Percentiles rank a stretch among this genome's conserved stretches.
Evolutionary conservation across 495 filamentous ascomycete species (phyloP).

Genomic region (Extremus antarcticus): DNA sequence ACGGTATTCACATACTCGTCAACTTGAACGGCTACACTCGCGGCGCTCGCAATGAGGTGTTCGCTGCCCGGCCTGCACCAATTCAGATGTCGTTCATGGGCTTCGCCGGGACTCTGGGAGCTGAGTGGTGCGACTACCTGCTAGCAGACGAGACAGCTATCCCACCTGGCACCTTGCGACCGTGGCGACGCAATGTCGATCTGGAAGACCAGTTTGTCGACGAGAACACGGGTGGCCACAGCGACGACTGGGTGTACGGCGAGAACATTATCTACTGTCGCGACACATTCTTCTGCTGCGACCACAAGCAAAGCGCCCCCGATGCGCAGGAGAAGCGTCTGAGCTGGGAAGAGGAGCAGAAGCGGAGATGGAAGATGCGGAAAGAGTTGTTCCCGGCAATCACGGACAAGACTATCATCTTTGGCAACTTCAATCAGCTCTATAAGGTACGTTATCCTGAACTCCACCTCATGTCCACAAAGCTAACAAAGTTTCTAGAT

Average conservation of each 20-base stretch:
- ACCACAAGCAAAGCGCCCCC: conserved; percentile 87
- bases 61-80: conserved; percentile 86
- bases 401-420: conserved; percentile 74
- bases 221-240: conserved; percentile 50
- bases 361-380: conserved; percentile 80
- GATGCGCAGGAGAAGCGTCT: conserved; percentile 52
- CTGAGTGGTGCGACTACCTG: conserved; percentile 98
- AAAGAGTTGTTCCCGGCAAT: conserved; percentile 86
- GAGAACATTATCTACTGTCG: conserved; percentile 92
- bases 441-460: conserved; percentile 67
- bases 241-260: conserved; percentile 82
- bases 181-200: conserved; percentile 60
- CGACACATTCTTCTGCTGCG: conserved; percentile 98
- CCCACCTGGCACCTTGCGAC: conserved; percentile 68
- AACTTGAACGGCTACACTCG: conserved; percentile 97
- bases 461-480: no score
- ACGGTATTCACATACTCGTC: conserved; percentile 91
- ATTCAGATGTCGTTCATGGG: conserved; percentile 99
- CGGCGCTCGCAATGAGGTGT: conserved; percentile 94
- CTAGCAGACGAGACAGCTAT: conserved; percentile 83
- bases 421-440: conserved; percentile 97
- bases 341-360: conserved; percentile 79
- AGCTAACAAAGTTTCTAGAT: conserved; percentile 48
- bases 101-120: conserved; percentile 90
- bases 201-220: conserved; percentile 62